A percentile compares a stretch with the other conserved stretches of the same genome.
Conservation (phyloP, 1,139 yeast species). For the Pichia sp. region DNA sequence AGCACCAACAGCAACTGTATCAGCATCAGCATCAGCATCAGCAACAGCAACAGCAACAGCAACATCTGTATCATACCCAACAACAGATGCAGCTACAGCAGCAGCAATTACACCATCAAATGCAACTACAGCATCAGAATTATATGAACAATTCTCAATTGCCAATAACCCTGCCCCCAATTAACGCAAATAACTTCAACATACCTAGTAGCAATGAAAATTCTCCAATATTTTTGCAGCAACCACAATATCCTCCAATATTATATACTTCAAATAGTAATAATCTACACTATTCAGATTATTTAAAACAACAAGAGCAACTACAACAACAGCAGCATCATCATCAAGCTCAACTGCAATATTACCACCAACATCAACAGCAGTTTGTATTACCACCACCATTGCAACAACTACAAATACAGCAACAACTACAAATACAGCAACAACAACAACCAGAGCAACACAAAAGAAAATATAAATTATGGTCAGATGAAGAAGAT, state of each 20-base stretch:
- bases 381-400: neutral
- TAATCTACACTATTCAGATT: neutral
- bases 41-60: neutral
- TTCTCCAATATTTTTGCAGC: neutral
- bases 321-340: neutral
- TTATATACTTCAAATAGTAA: neutral
- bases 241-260: neutral
- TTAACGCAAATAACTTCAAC: neutral
- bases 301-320: neutral
- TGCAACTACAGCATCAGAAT: neutral
- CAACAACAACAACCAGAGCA: neutral
- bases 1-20: neutral
- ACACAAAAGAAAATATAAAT: slow-evolving; percentile 16
- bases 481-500: slow-evolving; percentile 18
- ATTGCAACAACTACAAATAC: neutral
- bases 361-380: neutral
- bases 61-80: neutral
- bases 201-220: neutral
- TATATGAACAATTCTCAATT: neutral
- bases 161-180: neutral
- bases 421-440: neutral
- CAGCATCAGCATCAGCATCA: neutral
- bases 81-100: neutral
- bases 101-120: neutral
- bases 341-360: neutral